phyloP scores from a whole-genome alignment of 345 rosid genomes.

The Cochlearia excelsa region DNA sequence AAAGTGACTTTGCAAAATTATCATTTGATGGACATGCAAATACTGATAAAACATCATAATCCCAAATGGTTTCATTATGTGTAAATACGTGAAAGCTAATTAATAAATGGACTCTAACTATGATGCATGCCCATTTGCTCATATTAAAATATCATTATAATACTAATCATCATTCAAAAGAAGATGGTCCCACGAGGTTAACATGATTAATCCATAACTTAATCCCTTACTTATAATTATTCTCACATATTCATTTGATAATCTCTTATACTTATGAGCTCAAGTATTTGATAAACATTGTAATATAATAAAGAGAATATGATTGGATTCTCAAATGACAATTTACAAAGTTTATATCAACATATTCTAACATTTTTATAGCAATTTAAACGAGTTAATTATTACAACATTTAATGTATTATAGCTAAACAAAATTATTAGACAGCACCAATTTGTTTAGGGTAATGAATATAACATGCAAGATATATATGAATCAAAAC shows the following conservation, averaged over 20 bases:
- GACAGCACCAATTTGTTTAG: background rate
- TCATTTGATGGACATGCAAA: constrained; percentile 10
- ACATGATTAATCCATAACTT: constrained; percentile 41
- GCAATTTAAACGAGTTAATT: background rate
- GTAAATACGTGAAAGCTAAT: constrained; percentile 25
- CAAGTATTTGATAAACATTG: constrained; percentile 3
- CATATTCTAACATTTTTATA: too few species aligned
- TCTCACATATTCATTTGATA: constrained; percentile 12
- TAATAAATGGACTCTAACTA: constrained; percentile 32
- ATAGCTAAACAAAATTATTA: background rate
- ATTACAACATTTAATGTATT: constrained; percentile 1
- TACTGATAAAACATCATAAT: constrained; percentile 13
- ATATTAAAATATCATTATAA: too few species aligned
- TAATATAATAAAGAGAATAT: constrained; percentile 1
- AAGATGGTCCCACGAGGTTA: constrained; percentile 37
- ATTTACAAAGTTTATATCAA: background rate
- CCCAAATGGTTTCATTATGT: constrained; percentile 16
- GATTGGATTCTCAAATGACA: background rate
- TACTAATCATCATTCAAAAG: constrained; percentile 30
- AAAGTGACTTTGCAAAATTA: constrained; percentile 7
- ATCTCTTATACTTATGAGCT: constrained; percentile 1
- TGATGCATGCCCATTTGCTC: constrained; percentile 31
- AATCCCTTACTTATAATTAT: constrained; percentile 26
- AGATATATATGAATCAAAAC: constrained; percentile 17
- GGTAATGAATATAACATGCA: constrained; percentile 18